These are phyloP conservation scores for Melastoma malabathricum DNA, from an alignment of 345 rosid species.

Conservation along the genomic window DNA sequence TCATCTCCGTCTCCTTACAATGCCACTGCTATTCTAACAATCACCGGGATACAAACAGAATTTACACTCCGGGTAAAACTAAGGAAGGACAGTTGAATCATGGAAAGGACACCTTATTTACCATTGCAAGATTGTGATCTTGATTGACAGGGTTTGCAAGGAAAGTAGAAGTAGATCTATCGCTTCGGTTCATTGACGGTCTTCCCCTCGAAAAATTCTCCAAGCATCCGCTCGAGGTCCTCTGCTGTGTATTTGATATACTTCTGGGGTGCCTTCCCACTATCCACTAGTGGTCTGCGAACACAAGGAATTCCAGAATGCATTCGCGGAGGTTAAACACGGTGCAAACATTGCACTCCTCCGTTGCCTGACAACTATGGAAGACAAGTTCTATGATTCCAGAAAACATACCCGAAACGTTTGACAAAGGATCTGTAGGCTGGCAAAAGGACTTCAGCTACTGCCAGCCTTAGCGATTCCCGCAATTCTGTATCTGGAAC, in stretches of 20 bases:
- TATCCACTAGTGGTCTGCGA: slow-evolving; percentile 78
- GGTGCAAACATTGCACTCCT: slow-evolving; percentile 1
- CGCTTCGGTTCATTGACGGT: slow-evolving; percentile 57
- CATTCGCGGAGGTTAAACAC: neutral
- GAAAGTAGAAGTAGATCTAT: slow-evolving; percentile 11
- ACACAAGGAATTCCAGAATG: slow-evolving; percentile 1
- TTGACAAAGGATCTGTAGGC: slow-evolving; percentile 86
- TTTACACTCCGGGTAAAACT: too few species aligned
- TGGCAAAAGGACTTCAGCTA: slow-evolving; percentile 93
- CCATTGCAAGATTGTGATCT: too few species aligned
- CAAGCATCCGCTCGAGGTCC: slow-evolving; percentile 86
- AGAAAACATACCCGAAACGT: slow-evolving; percentile 59
- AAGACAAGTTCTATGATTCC: too few species aligned
- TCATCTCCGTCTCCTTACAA: too few species aligned
- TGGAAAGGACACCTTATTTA: too few species aligned
- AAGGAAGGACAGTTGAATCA: too few species aligned
- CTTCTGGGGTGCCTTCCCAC: slow-evolving; percentile 70
- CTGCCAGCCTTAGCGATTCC: slow-evolving; percentile 93
- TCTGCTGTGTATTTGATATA: slow-evolving; percentile 71
- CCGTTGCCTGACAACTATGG: too few species aligned
- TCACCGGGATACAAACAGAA: too few species aligned
- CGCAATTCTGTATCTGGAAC: slow-evolving; percentile 94
- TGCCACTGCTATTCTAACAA: too few species aligned
- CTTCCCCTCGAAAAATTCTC: slow-evolving; percentile 91
- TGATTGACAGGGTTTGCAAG: too few species aligned